Percentiles rank a stretch among this genome's conserved stretches.
Conservation (phyloP, 2,329 filamentous ascomycete genomes). For the Arthrobotrys pseudoclavata region DNA sequence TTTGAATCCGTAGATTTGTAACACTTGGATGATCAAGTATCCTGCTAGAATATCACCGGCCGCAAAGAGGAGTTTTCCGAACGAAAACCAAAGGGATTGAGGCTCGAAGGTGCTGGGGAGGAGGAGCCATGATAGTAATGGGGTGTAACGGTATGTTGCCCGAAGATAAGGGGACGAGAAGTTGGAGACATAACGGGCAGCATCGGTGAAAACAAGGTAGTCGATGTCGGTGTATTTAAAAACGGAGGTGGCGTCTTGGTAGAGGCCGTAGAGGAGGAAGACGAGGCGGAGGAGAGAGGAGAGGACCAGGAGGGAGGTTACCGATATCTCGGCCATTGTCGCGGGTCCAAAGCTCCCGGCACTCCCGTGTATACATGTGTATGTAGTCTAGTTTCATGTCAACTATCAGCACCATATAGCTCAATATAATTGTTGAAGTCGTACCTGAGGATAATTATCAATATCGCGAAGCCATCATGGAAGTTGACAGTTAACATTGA, state of each 20-base stretch:
- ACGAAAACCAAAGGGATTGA: constrained; percentile 77
- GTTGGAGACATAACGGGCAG: constrained; percentile 78
- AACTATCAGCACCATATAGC: background rate
- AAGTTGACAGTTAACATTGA: background rate
- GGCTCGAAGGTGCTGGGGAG: constrained; percentile 78
- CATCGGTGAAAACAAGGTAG: constrained; percentile 98
- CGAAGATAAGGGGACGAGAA: constrained; percentile 83
- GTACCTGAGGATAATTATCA: background rate
- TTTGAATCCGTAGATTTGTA: constrained; percentile 66
- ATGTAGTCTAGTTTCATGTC: background rate
- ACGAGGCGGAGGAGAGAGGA: constrained; percentile 76
- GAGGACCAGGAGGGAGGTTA: constrained; percentile 71
- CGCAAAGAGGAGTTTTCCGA: constrained; percentile 89
- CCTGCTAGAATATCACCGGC: constrained; percentile 85
- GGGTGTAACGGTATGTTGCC: constrained; percentile 97
- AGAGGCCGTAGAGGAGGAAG: constrained; percentile 88
- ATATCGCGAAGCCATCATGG: constrained; percentile 5
- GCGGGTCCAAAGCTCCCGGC: background rate
- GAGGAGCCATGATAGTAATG: constrained; percentile 90
- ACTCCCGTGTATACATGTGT: background rate
- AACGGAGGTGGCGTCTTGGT: constrained; percentile 91
- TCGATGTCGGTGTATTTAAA: constrained; percentile 99
- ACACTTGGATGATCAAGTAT: constrained; percentile 75
- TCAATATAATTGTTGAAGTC: background rate
- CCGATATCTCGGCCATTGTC: constrained; percentile 9